These are phyloP conservation scores for Blastocystis sp. DNA, from an alignment of 352 stramenopile species.

Conservation along the genomic window DNA sequence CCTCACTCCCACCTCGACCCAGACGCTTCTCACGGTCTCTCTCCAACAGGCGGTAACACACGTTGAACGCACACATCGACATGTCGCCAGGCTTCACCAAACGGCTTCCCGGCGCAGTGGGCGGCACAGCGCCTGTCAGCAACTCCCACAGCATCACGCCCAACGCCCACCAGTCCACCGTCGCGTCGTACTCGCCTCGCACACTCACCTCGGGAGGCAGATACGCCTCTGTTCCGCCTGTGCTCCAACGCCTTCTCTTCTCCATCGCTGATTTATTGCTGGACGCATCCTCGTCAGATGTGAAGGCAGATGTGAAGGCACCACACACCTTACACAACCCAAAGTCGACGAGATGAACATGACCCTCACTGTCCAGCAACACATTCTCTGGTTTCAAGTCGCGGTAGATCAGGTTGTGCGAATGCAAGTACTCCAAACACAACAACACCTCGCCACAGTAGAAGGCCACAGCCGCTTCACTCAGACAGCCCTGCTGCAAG, in stretches of 20 bases:
- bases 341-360: slow-evolving; percentile 87
- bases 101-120: not conserved
- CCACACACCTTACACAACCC: slow-evolving; percentile 86
- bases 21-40: slow-evolving; percentile 81
- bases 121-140: slow-evolving; percentile 80
- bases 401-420: slow-evolving; percentile 85
- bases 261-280: too few relatives aligned
- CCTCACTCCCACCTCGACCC: slow-evolving; percentile 78
- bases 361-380: slow-evolving; percentile 83
- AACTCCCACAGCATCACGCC: slow-evolving; percentile 85
- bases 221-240: slow-evolving; percentile 76
- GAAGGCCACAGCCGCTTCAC: slow-evolving; percentile 86
- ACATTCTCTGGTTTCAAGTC: slow-evolving; percentile 92
- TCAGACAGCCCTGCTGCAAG: slow-evolving; percentile 90
- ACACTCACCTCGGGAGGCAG: slow-evolving; percentile 80
- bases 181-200: slow-evolving; percentile 78
- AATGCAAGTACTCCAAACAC: slow-evolving; percentile 86
- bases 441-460: slow-evolving; percentile 86
- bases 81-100: slow-evolving; percentile 61
- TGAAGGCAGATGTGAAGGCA: too few relatives aligned
- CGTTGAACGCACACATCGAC: slow-evolving; percentile 58
- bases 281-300: too few relatives aligned
- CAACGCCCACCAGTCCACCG: slow-evolving; percentile 83
- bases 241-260: slow-evolving; percentile 24
- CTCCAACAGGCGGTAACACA: slow-evolving; percentile 76